Base-by-base conservation (phyloP, 352 stramenopile genomes). In the Phytophthora multivora region DNA sequence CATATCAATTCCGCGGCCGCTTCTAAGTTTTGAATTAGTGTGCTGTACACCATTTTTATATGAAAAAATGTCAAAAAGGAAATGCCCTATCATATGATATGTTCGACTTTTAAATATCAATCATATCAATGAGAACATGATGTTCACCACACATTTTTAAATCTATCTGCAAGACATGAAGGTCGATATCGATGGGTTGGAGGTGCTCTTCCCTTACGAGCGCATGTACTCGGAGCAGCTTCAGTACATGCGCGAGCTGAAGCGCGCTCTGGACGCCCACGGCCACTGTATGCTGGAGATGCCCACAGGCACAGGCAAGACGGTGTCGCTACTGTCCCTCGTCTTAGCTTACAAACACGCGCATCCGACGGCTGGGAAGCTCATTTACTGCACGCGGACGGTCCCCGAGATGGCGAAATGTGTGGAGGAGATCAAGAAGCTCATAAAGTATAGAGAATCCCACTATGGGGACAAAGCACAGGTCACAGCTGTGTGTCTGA, bases 361-460 rank as follows among this genome's bases (percentile, higher is more conserved):
- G 8, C 89, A 99, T 78, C 95, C 96, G 35, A 96, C 90, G 9
- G 76, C 79, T 4, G 98, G 98, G 23, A 99, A 99, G 76, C 83
- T 99, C 46, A 86, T 99, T 21, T 99, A 99, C 75, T 99, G 97
- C 74, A 99, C 98, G 31, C 96, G 98, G 18, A 99, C 98, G 5
- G 98, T 99, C 18, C 97, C 97, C 0, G 98, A 99, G 81, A 99
- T 99, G 97, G 95, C 97, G 40, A 98, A 98, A 62, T 98, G 90
- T 60, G 89, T 99, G 63, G 95, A 99, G 66, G 97, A 99, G 77
- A 83, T 99, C 56, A 99, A 98, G 72, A 83, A 88, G 15, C 90
- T 99, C 21, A 80, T 99, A 7, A 55, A 63, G 12, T 97, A 96
- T 66, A 75, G 90, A 8, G 59, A 71, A 18, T 47, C 90, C 59